Evolutionary conservation across 1,139 yeast genomes (phyloP), one percentile per base, ranked within the genome.

Genomic region (Yamadazyma epiphylla): DNA sequence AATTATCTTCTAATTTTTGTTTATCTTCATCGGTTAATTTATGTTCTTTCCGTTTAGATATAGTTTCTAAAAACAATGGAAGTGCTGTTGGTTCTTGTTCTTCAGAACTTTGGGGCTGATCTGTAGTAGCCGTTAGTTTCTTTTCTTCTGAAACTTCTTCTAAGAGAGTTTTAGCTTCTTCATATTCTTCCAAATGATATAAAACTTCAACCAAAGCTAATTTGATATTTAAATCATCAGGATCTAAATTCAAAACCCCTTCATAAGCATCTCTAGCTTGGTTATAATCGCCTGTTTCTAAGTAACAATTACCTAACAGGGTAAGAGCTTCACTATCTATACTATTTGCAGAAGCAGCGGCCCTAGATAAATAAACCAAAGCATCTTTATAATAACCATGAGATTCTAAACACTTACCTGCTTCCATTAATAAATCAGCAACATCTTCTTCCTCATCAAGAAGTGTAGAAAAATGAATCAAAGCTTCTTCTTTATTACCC

Each of bases 131-230:
- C n/a, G n/a, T n/a, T 3, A 20, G 19, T 24, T 15, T 25, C 20
- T 42, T 65, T 43, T 34, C 9, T n/a, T 23, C 24, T 8, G 35
- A 20, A 3, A 79, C 86, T 37, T 77, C 80, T 14, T 66, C 64
- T 31, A 84, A 62, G 21, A 85, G 57, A 19, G 53, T 53, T 26
- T 75, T 71, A 3, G 95, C 88, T 16, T 70, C 72, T 3, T 71
- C 78, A 13, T 69, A 68, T 28, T 84, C 81, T 13, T 82, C 85
- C n/a, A 82, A 60, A 42, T 78, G 78, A 41, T 80, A 85, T 36
- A 79, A 74, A 1, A 88, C 77, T 55, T 91, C 97, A 0, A 94
- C 95, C 16, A 91, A 62, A 0, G 85, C 82, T 21, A 88, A 66
- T 46, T 83, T 77, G 9, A 80, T 73, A 39, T 88, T 95, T 24